Conservation (phyloP, 2,329 filamentous ascomycete species). For the Dendryphion nanum region DNA sequence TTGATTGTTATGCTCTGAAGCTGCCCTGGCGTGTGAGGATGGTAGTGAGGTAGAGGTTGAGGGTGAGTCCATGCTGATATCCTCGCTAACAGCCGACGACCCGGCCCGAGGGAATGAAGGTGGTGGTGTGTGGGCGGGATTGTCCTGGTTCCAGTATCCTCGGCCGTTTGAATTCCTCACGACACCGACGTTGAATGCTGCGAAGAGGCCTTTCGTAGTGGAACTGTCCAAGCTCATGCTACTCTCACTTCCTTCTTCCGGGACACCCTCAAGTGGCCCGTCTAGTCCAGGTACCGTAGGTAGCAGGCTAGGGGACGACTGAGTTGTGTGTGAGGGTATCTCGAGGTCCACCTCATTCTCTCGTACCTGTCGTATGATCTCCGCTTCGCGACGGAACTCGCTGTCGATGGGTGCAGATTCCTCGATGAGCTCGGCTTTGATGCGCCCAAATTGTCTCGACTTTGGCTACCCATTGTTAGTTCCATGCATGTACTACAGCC, state of each 20-base stretch:
- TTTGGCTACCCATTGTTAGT: slow-evolving; percentile 65
- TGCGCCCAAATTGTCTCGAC: slow-evolving; percentile 91
- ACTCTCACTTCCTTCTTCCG: slow-evolving; percentile 59
- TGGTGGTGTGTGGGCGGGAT: slow-evolving; percentile 56
- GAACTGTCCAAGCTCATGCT: slow-evolving; percentile 55
- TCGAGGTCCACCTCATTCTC: slow-evolving; percentile 74
- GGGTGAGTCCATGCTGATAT: slow-evolving; percentile 72
- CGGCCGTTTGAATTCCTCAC: slow-evolving; percentile 70
- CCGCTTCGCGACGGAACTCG: slow-evolving; percentile 85
- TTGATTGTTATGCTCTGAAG: slow-evolving; percentile 19
- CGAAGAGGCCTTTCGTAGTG: slow-evolving; percentile 50
- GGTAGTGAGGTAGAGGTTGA: slow-evolving; percentile 19
- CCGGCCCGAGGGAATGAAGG: slow-evolving; percentile 56
- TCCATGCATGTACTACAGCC: background rate
- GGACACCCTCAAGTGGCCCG: slow-evolving; percentile 66
- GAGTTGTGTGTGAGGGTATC: slow-evolving; percentile 54
- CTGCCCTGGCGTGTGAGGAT: slow-evolving; percentile 15
- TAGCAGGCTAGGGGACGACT: slow-evolving; percentile 66
- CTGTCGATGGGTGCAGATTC: slow-evolving; percentile 85
- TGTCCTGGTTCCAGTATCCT: slow-evolving; percentile 80
- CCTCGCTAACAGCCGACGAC: slow-evolving; percentile 60
- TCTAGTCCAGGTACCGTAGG: slow-evolving; percentile 55
- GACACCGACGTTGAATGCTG: slow-evolving; percentile 73
- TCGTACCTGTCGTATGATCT: slow-evolving; percentile 91
- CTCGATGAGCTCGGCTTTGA: slow-evolving; percentile 84